Percentiles rank a stretch among this genome's conserved stretches.
phyloP scores from a whole-genome alignment of 768 basidiomycete species.

The Suillus subalutaceus region DNA sequence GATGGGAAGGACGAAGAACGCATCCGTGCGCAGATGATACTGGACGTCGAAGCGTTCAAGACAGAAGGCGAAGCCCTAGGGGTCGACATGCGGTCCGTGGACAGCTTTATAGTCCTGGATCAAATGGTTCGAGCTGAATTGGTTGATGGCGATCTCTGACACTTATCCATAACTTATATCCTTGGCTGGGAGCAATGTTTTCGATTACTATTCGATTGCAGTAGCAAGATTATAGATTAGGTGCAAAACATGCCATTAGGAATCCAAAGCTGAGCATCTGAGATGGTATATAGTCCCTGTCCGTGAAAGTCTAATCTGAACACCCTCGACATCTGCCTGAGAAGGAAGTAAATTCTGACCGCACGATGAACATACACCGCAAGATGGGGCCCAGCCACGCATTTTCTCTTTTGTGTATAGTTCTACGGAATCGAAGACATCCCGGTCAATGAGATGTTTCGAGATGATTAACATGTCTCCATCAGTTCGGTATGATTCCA shows the following conservation, averaged over 20 bases:
- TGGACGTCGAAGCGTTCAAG: conserved; percentile 86
- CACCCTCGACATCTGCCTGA: conserved; percentile 21
- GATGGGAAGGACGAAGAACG: conserved; percentile 88
- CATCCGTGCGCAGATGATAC: conserved; percentile 77
- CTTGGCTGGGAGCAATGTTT: background rate
- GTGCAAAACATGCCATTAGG: conserved; percentile 8
- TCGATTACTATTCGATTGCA: background rate
- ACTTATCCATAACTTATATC: background rate
- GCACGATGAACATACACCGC: conserved; percentile 56
- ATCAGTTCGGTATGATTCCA: conserved; percentile 92
- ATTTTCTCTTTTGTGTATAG: conserved; percentile 57
- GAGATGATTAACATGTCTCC: conserved; percentile 88
- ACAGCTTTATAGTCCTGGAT: conserved; percentile 55
- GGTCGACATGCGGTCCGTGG: conserved; percentile 56
- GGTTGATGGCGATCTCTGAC: conserved; percentile 32
- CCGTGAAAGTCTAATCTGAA: conserved; percentile 53
- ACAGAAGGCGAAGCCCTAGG: conserved; percentile 74
- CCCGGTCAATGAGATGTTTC: conserved; percentile 77
- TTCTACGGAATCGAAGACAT: conserved; percentile 76
- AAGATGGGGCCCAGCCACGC: conserved; percentile 63
- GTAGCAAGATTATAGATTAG: background rate
- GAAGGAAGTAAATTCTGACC: conserved; percentile 44
- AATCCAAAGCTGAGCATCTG: conserved; percentile 38
- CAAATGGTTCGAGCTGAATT: conserved; percentile 58
- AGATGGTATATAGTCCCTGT: conserved; percentile 64